These are phyloP conservation scores for Thraustochytrium striatum DNA, from an alignment of 352 stramenopile genomes.

Conservation along the genomic window DNA sequence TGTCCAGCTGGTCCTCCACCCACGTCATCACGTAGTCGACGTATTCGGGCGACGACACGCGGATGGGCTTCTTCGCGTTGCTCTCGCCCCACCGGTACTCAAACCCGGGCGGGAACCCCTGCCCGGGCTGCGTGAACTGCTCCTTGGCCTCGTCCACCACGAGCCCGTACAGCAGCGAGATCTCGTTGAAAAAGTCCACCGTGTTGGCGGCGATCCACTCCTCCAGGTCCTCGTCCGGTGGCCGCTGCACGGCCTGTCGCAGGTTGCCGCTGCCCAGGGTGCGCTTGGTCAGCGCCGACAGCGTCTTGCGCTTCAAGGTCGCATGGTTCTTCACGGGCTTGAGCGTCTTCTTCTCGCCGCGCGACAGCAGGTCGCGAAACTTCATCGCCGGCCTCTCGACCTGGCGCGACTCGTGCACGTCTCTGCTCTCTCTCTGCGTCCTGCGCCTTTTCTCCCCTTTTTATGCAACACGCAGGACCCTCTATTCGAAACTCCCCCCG, in stretches of 20 bases:
- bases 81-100: constrained; percentile 53
- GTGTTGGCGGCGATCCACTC: constrained; percentile 86
- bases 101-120: constrained; percentile 52
- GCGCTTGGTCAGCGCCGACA: constrained; percentile 62
- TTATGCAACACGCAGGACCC: no score
- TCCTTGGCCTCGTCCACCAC: constrained; percentile 63
- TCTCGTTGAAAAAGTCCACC: constrained; percentile 91
- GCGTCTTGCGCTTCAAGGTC: constrained; percentile 69
- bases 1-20: constrained; percentile 80
- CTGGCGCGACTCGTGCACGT: no score
- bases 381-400: no score
- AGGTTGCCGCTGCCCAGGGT: background rate
- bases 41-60: constrained; percentile 76
- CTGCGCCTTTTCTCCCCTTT: no score
- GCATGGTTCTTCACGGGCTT: constrained; percentile 75
- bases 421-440: no score
- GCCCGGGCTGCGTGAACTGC: constrained; percentile 32
- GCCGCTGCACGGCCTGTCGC: background rate
- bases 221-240: constrained; percentile 69
- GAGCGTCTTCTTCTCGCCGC: constrained; percentile 70
- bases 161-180: constrained; percentile 84
- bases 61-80: constrained; percentile 56
- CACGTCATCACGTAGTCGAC: constrained; percentile 86
- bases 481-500: no score
- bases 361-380: constrained; percentile 21